Evolutionary conservation across 495 filamentous ascomycete species (phyloP).

Genomic region (Trichoderma asperelloides): DNA sequence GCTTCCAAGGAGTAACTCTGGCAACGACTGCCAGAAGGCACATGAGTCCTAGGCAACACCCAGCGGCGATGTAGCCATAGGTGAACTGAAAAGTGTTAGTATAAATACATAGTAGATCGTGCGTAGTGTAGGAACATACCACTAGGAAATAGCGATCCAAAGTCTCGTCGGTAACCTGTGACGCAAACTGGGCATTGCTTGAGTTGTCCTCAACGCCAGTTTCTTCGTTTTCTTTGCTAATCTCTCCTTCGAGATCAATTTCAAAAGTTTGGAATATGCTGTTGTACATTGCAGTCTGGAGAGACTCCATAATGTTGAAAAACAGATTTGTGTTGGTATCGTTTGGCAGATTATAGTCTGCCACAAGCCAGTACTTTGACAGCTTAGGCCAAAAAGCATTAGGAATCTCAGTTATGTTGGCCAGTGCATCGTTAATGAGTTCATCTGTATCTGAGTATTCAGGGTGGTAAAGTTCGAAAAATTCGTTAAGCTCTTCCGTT

Average conservation of each 20-base stretch:
- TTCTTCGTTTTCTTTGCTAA: slow-evolving; percentile 8
- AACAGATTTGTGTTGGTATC: neutral
- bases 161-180: slow-evolving; percentile 6
- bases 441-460: slow-evolving; percentile 13
- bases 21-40: slow-evolving; percentile 30
- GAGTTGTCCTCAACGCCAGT: neutral
- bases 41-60: slow-evolving; percentile 32
- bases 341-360: neutral
- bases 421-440: slow-evolving; percentile 17
- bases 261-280: slow-evolving; percentile 19
- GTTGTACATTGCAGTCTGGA: slow-evolving; percentile 14
- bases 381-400: slow-evolving; percentile 18
- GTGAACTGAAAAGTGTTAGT: slow-evolving; percentile 21
- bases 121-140: slow-evolving; percentile 18
- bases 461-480: slow-evolving; percentile 21
- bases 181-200: slow-evolving; percentile 9
- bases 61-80: slow-evolving; percentile 38
- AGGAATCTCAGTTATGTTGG: slow-evolving; percentile 17
- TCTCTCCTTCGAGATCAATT: slow-evolving; percentile 16
- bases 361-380: neutral
- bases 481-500: slow-evolving; percentile 13
- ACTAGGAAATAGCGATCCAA: slow-evolving; percentile 35
- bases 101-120: neutral
- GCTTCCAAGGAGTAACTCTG: slow-evolving; percentile 20
- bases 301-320: neutral